Conservation (phyloP, 495 filamentous ascomycete species). For the Penicillium arizonense region DNA sequence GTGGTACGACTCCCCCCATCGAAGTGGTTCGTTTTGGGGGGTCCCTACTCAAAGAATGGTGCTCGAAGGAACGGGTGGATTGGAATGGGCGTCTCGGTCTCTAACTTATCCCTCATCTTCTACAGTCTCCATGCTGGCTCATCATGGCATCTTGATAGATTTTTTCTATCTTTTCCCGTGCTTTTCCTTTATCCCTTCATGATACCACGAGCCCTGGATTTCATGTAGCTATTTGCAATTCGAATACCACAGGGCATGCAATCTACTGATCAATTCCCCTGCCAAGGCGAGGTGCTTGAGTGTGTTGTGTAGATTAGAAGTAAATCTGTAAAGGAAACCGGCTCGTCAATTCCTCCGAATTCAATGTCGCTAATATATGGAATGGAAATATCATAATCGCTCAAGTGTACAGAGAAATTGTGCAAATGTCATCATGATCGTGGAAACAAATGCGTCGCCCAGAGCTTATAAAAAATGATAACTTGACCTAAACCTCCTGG, state of each 20-base stretch:
- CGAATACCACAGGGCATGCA: conserved; percentile 17
- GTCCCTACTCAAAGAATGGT: conserved; percentile 47
- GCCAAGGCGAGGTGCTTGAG: background rate
- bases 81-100: conserved; percentile 39
- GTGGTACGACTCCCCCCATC: conserved; percentile 37
- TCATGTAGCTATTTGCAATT: conserved; percentile 21
- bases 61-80: conserved; percentile 38
- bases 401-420: conserved; percentile 3
- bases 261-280: background rate
- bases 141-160: background rate
- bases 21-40: conserved; percentile 49
- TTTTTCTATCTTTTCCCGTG: conserved; percentile 2
- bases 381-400: conserved; percentile 5
- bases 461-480: conserved; percentile 1
- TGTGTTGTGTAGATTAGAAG: background rate
- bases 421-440: conserved; percentile 3
- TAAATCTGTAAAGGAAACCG: background rate
- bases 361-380: background rate
- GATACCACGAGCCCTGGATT: conserved; percentile 41
- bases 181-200: conserved; percentile 15
- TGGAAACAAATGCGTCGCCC: background rate
- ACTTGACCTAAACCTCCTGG: conserved; percentile 15
- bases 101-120: conserved; percentile 12
- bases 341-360: background rate
- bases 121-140: background rate